Percentiles rank a stretch among this genome's conserved stretches.
These are phyloP conservation scores for Globisporangium irregulare DNA, from an alignment of 352 stramenopile species.

Conservation along the genomic window DNA sequence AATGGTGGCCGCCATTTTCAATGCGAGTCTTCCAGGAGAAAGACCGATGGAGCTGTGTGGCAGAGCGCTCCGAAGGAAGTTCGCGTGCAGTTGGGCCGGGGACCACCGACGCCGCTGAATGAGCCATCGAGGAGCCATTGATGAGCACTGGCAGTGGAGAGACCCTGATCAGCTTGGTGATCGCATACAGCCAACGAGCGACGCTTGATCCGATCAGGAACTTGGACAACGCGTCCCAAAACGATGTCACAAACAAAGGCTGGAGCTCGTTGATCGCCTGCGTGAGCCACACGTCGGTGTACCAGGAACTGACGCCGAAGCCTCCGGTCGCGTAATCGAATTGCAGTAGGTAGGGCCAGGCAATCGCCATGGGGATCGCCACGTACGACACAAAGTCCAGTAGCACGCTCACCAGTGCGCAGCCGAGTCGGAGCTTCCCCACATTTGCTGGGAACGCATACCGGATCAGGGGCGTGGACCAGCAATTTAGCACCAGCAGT, in stretches of 20 bases:
- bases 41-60: neutral
- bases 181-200: neutral
- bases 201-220: neutral
- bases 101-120: neutral
- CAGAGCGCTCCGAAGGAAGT: neutral
- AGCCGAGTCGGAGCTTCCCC: neutral
- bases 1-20: neutral
- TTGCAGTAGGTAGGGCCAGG: neutral
- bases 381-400: neutral
- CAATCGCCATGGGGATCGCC: neutral
- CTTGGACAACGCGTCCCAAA: neutral
- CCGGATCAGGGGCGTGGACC: constrained; percentile 13
- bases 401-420: neutral
- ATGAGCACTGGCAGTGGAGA: neutral
- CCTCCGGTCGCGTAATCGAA: neutral
- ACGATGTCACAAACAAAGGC: neutral
- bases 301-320: neutral
- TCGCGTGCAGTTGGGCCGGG: neutral
- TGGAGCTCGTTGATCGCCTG: constrained; percentile 1
- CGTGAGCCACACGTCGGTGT: constrained; percentile 1
- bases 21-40: neutral
- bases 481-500: constrained; percentile 36
- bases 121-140: neutral
- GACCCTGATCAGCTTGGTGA: neutral
- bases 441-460: neutral